These are phyloP conservation scores for Cardamine chenopodiifolia DNA, from an alignment of 345 rosid genomes.

Conservation along the genomic window DNA sequence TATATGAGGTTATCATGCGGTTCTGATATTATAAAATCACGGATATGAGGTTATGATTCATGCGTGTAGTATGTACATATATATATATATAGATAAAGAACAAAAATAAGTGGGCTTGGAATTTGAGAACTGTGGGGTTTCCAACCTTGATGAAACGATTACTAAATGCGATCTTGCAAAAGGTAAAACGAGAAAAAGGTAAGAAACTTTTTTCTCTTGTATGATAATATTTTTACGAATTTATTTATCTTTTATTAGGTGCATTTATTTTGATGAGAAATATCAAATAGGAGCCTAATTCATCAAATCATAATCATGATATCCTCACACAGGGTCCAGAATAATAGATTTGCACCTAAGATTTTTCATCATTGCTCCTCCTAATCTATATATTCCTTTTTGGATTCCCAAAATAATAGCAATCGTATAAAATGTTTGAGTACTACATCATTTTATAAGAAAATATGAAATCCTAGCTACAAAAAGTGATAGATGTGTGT, in stretches of 20 bases:
- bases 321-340: slow-evolving; percentile 65
- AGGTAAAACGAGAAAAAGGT: slow-evolving; percentile 52
- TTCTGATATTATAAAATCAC: too few species aligned
- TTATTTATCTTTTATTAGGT: slow-evolving; percentile 2
- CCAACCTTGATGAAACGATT: slow-evolving; percentile 31
- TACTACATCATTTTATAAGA: slow-evolving; percentile 18
- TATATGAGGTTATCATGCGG: too few species aligned
- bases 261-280: slow-evolving; percentile 35
- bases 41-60: not conserved
- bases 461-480: slow-evolving; percentile 30
- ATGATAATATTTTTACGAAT: slow-evolving; percentile 14
- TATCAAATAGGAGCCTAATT: slow-evolving; percentile 70
- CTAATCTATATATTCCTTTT: slow-evolving; percentile 43
- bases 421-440: slow-evolving; percentile 16
- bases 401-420: slow-evolving; percentile 43
- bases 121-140: slow-evolving; percentile 61
- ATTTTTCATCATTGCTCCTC: slow-evolving; percentile 86
- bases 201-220: slow-evolving; percentile 50
- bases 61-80: not conserved
- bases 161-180: slow-evolving; percentile 43
- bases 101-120: slow-evolving; percentile 52
- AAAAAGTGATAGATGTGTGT: slow-evolving; percentile 37
- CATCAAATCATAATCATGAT: slow-evolving; percentile 74
- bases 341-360: slow-evolving; percentile 78
- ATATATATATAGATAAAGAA: not conserved